Base-by-base conservation (phyloP, 805 yeast genomes). In the Kluyveromyces dobzhanskii region DNA sequence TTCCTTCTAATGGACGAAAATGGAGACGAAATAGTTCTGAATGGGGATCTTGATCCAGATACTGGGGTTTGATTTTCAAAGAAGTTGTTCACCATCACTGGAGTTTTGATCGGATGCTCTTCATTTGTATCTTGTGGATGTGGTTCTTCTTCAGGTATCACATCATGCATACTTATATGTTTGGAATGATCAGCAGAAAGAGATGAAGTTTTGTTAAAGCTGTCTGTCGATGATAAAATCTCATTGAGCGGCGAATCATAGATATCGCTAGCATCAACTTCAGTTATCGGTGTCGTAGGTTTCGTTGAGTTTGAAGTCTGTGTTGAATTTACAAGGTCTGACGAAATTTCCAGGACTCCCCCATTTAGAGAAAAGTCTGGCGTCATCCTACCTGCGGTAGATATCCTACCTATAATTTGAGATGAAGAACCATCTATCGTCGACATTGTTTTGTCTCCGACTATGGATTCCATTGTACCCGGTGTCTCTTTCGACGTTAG, bases 381-480 rank as follows among this genome's bases (percentile, higher is more conserved):
- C 4, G 40, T 31, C 11, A 30, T 41, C 17, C 38, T 42, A 6
- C 39, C 40, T 2, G 18, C 19, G 11, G 34, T 34, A 16, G 45
- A 38, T 14, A 31, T 26, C 4, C 41, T 41, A 10, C 38, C 38
- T n/a, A 30, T 18, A 24, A 32, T 35, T n/a, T 39, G 41, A 12
- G 38, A 47, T 0, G 54, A 51, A 0, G 55, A 50, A n/a, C 45
- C 50, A 25, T 50, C 39, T 24, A 52, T 50, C 3, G 59, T 54
- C 4, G 56, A 52, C 30, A 47, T 51, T 2, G 59, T 49, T 30
- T 51, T 49, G 32, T 51, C 57, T 2, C 51, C 53, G 10, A 45
- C 33, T 3, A 44, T 42, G 11, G 49, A 45, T 13, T 44, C 21
- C 41, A 42, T 12, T 46, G 50, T 14, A 41, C 47, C 10, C 39